Conservation (phyloP, 306 rosid species). For the Prunus mume region DNA sequence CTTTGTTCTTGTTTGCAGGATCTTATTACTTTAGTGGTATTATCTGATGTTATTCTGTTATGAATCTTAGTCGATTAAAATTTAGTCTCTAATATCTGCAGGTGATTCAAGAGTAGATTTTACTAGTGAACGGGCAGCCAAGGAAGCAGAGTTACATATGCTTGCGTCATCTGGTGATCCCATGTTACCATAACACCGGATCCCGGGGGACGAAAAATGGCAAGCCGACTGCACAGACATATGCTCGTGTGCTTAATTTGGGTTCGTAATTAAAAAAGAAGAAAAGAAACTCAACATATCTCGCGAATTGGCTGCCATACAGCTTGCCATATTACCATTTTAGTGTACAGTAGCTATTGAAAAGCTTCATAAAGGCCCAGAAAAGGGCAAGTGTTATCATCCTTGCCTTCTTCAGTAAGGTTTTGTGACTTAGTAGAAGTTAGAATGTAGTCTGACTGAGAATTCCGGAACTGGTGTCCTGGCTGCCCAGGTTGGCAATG, state of each 20-base stretch:
- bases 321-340: constrained; percentile 41
- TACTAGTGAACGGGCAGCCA: constrained; percentile 56
- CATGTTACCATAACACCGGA: constrained; percentile 63
- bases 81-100: constrained; percentile 39
- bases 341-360: constrained; percentile 70
- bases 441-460: constrained; percentile 55
- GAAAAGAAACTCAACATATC: constrained; percentile 18
- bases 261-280: neutral
- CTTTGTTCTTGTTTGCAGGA: constrained; percentile 7
- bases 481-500: constrained; percentile 99
- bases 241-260: constrained; percentile 13
- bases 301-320: constrained; percentile 41
- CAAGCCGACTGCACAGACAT: constrained; percentile 29
- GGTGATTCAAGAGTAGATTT: constrained; percentile 76
- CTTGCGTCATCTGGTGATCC: constrained; percentile 83
- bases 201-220: constrained; percentile 25
- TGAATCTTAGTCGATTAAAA: constrained; percentile 15
- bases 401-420: constrained; percentile 5
- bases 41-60: neutral
- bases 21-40: neutral
- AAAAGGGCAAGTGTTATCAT: constrained; percentile 30
- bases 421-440: constrained; percentile 49
- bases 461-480: constrained; percentile 61
- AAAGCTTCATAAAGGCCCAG: constrained; percentile 47
- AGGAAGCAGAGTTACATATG: constrained; percentile 68